Evolutionary conservation across 2,329 filamentous ascomycete species (phyloP), one percentile per base, ranked within the genome.

Genomic region (Cercospora zeae-maydis): DNA sequence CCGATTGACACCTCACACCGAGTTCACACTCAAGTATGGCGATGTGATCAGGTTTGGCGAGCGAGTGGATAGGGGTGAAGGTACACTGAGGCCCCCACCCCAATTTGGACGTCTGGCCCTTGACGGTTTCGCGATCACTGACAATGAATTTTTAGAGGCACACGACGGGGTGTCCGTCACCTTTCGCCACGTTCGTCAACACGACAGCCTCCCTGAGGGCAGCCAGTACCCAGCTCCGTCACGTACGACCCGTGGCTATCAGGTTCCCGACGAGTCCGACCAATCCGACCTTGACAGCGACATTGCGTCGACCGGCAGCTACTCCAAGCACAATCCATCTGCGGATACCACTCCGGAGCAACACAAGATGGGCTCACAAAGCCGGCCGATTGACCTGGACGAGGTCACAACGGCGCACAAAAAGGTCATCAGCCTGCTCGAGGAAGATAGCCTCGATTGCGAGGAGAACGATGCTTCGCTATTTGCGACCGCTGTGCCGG

Each of bases 11-110:
- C 62, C 64, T 11, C 24, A 59, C 54, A 27, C 60, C 13, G 55
- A 64, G 2, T 66, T 66, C 61, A 51, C 56, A 1, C 67, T 76
- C 10, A 54, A 63, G 2, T 42, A 58, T 3, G 71, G 70, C 31
- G 74, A 76, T 61, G 54, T 65, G 13, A 73, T 76, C 63, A 69
- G 70, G 62, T 64, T 76, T 27, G 75, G 75, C 37, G 68, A 70
- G 19, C 58, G 56, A 39, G 72, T 76, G 14, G 65, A 61, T 10
- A 54, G 71, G 19, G 70, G 69, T 31, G 42, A 68, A 9, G 71
- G 73, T 74, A 67, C 59, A 61, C 59, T 27, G 42, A 27, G 42
- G 21, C 42, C 21, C 42, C 42, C 21, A 21, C 27, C 37, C 21
- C 57, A 54, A 39, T 36, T 19, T 8, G 30, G 34, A 11, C 21